Conservation (phyloP, 176 grass and related monocot species). For the Puya raimondii region DNA sequence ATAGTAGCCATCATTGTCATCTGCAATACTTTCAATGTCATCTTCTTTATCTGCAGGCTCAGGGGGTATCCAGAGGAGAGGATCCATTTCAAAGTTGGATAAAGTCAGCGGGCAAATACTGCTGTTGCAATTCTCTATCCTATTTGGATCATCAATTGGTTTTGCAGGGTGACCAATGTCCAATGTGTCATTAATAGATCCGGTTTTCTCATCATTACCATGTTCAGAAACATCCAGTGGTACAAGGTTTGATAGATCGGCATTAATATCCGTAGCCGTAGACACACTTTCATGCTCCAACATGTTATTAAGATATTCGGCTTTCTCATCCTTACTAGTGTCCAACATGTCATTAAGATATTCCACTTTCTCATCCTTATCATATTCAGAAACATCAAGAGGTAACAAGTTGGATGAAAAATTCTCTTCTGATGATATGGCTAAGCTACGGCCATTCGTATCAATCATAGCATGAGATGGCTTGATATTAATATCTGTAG, state of each 20-base stretch:
- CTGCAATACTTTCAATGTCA: conserved; percentile 30
- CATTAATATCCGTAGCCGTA: not conserved
- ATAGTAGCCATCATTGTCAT: conserved; percentile 40
- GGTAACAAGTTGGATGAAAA: conserved; percentile 4
- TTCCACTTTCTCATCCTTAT: no score
- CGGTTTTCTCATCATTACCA: conserved; percentile 5
- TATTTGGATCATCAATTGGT: conserved; percentile 35
- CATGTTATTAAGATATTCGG: not conserved
- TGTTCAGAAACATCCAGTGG: conserved; percentile 9
- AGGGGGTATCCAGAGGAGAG: conserved; percentile 61
- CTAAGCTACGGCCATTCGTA: not conserved
- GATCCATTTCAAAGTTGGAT: conserved; percentile 48
- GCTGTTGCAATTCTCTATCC: conserved; percentile 28
- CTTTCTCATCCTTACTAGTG: conserved; percentile 13
- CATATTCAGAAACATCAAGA: not conserved
- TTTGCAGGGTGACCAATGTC: conserved; percentile 27
- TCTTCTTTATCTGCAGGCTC: conserved; percentile 53
- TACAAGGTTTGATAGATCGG: no score
- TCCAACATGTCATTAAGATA: no score
- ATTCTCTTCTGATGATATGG: not conserved
- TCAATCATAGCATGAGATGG: not conserved
- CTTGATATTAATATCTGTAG: not conserved
- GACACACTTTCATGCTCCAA: not conserved
- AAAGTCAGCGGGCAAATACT: conserved; percentile 15
- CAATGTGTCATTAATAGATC: conserved; percentile 6